Evolutionary conservation across 2,329 filamentous ascomycete genomes (phyloP).

Genomic region (Pseudocercospora pini-densiflorae): DNA sequence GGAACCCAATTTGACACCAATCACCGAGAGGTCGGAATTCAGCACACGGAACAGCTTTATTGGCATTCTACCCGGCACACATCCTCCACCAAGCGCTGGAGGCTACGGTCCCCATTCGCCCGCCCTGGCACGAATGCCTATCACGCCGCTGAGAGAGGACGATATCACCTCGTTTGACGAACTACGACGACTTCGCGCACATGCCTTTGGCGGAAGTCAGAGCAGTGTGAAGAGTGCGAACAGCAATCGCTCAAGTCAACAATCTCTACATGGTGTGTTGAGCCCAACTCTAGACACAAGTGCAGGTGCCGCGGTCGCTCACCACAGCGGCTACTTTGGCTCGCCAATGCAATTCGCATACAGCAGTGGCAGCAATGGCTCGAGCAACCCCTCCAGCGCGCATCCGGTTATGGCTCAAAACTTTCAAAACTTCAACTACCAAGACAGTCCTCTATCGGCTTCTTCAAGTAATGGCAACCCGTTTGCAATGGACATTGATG

Average conservation of each 20-base stretch:
- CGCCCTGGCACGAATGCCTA: constrained; percentile 67
- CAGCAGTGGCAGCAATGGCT: constrained; percentile 29
- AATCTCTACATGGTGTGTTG: constrained; percentile 21
- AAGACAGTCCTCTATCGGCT: constrained; percentile 27
- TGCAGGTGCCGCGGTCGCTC: constrained; percentile 5
- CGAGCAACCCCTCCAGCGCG: constrained; percentile 22
- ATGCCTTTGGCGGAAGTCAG: constrained; percentile 59
- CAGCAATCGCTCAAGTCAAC: constrained; percentile 29
- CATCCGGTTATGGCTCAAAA: constrained; percentile 14
- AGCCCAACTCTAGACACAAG: constrained; percentile 20
- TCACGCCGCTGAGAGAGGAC: constrained; percentile 32
- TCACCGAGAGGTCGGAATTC: constrained; percentile 95
- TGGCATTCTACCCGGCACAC: constrained; percentile 56
- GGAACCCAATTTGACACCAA: constrained; percentile 92
- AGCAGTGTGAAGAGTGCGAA: constrained; percentile 31
- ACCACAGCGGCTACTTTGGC: constrained; percentile 26
- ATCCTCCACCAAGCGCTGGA: constrained; percentile 54
- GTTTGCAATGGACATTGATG: constrained; percentile 26
- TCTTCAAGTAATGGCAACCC: constrained; percentile 22
- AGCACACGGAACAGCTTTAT: constrained; percentile 92
- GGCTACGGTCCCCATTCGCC: constrained; percentile 75
- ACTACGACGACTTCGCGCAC: constrained; percentile 48
- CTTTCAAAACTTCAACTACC: constrained; percentile 17
- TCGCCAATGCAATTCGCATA: constrained; percentile 34
- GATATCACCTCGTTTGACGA: constrained; percentile 36